phyloP scores from a whole-genome alignment of 1,284 basidiomycete species.

The Neonothopanus nambi region DNA sequence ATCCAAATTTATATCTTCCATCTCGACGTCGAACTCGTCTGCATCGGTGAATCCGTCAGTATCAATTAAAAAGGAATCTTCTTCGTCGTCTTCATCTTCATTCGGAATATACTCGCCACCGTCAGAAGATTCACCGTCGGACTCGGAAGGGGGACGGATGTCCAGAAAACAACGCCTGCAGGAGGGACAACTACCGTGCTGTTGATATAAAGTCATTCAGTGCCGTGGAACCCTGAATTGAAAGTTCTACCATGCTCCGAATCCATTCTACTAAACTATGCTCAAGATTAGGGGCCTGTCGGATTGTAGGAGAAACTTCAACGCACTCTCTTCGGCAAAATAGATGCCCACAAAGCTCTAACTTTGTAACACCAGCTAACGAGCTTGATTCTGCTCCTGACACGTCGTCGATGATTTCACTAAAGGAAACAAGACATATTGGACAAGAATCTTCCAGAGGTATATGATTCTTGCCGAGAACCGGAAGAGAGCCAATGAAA shows the following conservation, averaged over 20 bases:
- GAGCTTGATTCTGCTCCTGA: conserved; percentile 16
- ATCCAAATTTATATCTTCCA: conserved; percentile 27
- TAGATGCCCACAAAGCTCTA: conserved; percentile 60
- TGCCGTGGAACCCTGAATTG: neutral
- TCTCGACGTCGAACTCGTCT: conserved; percentile 34
- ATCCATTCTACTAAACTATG: conserved; percentile 66
- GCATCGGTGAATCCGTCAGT: conserved; percentile 32
- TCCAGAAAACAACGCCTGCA: conserved; percentile 62
- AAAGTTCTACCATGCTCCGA: conserved; percentile 43
- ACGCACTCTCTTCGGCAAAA: conserved; percentile 69
- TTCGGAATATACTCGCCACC: conserved; percentile 65
- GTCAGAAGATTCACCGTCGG: conserved; percentile 65
- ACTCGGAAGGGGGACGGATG: conserved; percentile 49
- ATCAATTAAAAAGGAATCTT: conserved; percentile 33
- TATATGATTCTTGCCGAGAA: conserved; percentile 41
- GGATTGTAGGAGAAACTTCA: conserved; percentile 1
- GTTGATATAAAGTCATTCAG: conserved; percentile 4
- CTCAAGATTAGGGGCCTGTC: neutral
- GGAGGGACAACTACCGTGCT: conserved; percentile 74
- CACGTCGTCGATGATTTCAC: conserved; percentile 16
- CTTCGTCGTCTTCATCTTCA: conserved; percentile 55
- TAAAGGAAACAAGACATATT: conserved; percentile 62
- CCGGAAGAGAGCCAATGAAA: conserved; percentile 43
- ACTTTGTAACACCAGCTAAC: conserved; percentile 50
- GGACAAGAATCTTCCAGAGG: conserved; percentile 57